Conservation (phyloP, 768 basidiomycete species). For the Rhizopogon rudus region DNA sequence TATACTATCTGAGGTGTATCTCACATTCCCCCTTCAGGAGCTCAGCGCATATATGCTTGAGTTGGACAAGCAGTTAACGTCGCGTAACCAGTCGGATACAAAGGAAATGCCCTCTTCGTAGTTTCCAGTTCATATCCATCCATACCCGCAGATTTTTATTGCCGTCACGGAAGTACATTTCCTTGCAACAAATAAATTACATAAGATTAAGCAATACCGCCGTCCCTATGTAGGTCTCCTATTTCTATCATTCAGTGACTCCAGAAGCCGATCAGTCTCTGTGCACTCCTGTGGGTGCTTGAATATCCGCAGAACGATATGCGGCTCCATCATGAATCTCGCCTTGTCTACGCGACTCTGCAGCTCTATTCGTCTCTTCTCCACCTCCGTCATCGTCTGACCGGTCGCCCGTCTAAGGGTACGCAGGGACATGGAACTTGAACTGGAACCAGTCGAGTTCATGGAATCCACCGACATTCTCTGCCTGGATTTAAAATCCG, state of each 20-base stretch:
- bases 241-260: background rate
- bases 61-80: conserved; percentile 19
- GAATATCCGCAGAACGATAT: conserved; percentile 62
- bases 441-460: conserved; percentile 19
- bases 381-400: conserved; percentile 39
- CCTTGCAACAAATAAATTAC: background rate
- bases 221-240: background rate
- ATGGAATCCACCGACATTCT: conserved; percentile 21
- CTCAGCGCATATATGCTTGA: conserved; percentile 28
- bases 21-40: conserved; percentile 20
- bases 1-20: background rate
- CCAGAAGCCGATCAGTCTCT: conserved; percentile 48
- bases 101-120: background rate
- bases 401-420: conserved; percentile 3
- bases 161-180: background rate
- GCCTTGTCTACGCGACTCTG: conserved; percentile 64
- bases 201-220: background rate
- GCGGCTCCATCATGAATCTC: conserved; percentile 49
- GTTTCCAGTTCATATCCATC: background rate
- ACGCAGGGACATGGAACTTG: conserved; percentile 8
- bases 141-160: background rate
- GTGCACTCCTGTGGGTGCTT: conserved; percentile 63
- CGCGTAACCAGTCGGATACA: conserved; percentile 1
- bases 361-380: conserved; percentile 51
- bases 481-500: conserved; percentile 13